These are phyloP conservation scores for Suillus ampliporus DNA, from an alignment of 768 basidiomycete species.

Conservation along the genomic window DNA sequence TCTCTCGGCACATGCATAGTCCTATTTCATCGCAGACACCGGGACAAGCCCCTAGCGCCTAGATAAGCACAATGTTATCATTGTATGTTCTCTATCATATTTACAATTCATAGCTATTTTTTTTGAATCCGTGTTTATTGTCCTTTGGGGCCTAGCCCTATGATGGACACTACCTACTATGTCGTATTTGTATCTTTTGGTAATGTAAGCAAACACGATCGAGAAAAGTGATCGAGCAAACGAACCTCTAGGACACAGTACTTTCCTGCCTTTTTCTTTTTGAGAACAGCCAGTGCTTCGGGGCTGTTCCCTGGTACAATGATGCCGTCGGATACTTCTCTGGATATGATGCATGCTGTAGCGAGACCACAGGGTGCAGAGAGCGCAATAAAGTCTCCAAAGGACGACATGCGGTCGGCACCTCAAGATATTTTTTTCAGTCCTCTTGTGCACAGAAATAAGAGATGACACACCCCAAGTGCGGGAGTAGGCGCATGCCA, in stretches of 20 bases:
- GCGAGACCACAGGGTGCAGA: constrained; percentile 92
- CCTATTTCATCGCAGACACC: background rate
- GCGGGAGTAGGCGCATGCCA: constrained; percentile 94
- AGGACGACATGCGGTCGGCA: constrained; percentile 99
- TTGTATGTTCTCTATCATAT: constrained; percentile 9
- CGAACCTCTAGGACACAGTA: constrained; percentile 94
- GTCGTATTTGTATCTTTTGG: too few species aligned
- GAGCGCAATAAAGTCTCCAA: constrained; percentile 98
- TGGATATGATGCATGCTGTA: constrained; percentile 96
- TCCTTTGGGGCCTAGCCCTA: too few species aligned
- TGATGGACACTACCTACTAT: too few species aligned
- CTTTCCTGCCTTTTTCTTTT: constrained; percentile 97
- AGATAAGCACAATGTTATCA: background rate
- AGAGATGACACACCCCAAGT: constrained; percentile 71
- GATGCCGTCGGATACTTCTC: constrained; percentile 98
- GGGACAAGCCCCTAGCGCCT: background rate
- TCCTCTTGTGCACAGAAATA: background rate
- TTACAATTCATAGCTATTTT: constrained; percentile 2
- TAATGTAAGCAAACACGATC: constrained; percentile 15
- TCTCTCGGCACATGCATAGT: background rate
- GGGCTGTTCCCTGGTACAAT: constrained; percentile 92
- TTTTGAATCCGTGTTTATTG: too few species aligned
- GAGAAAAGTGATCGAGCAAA: background rate
- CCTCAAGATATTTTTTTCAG: constrained; percentile 51
- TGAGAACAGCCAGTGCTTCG: constrained; percentile 88